These are phyloP conservation scores for Strobilomyces echinocephalus DNA, from an alignment of 768 basidiomycete genomes.

Conservation along the genomic window DNA sequence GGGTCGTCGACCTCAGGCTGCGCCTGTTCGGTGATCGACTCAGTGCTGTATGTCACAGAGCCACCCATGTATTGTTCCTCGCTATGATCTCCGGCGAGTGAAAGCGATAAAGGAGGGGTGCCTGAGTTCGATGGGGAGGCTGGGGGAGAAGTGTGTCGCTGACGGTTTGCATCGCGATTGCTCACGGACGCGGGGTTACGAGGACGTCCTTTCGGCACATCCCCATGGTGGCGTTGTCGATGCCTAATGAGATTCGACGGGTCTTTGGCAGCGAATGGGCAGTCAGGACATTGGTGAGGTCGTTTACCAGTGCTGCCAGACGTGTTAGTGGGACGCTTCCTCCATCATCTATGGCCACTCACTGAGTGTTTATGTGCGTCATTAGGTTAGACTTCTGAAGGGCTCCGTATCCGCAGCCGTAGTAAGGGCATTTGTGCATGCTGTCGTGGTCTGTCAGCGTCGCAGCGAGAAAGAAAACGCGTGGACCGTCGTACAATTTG, in stretches of 20 bases:
- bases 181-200: too few relatives aligned
- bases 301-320: slow-evolving; percentile 7
- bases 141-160: background rate
- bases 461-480: background rate
- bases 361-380: slow-evolving; percentile 29
- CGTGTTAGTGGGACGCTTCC: background rate
- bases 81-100: background rate
- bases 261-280: background rate
- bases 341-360: slow-evolving; percentile 6
- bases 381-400: slow-evolving; percentile 26
- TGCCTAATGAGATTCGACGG: background rate
- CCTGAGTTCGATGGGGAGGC: background rate
- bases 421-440: slow-evolving; percentile 20
- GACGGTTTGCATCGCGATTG: background rate
- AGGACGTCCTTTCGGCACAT: background rate
- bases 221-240: background rate
- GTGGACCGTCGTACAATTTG: slow-evolving; percentile 15
- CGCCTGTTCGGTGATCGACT: background rate
- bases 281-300: background rate
- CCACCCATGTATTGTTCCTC: background rate
- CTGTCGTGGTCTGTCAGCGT: slow-evolving; percentile 15
- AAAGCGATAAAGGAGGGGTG: background rate
- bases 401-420: slow-evolving; percentile 19
- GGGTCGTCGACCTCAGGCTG: background rate
- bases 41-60: slow-evolving; percentile 26